A percentile compares a stretch with the other conserved stretches of the same genome.
Evolutionary conservation across 2,329 filamentous ascomycete genomes (phyloP).

Genomic region (Nannizziopsis arthrosporioides): DNA sequence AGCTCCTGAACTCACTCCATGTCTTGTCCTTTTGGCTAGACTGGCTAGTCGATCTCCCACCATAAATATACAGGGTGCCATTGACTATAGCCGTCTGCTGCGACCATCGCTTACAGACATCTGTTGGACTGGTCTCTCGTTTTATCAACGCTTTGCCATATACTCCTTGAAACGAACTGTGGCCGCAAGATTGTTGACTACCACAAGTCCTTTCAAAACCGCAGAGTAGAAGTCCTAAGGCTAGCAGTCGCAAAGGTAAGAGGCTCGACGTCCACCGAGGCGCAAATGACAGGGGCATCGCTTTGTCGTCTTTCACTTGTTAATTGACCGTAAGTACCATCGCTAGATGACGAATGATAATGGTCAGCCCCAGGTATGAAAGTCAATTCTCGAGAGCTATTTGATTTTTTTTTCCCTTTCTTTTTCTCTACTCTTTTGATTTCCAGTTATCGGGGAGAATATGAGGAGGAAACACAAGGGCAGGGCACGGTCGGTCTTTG

Average conservation of each 20-base stretch:
- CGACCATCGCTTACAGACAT: constrained; percentile 54
- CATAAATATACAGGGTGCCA: constrained; percentile 65
- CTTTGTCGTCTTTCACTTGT: too few relatives aligned
- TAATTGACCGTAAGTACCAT: too few relatives aligned
- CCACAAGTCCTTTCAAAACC: constrained; percentile 16
- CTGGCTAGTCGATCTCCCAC: constrained; percentile 52
- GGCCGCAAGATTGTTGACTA: neutral
- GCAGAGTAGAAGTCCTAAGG: constrained; percentile 16
- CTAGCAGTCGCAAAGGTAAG: neutral
- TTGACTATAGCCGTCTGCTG: constrained; percentile 59
- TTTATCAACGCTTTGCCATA: constrained; percentile 10
- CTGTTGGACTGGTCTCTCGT: constrained; percentile 37
- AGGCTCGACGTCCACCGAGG: neutral
- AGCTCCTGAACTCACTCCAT: constrained; percentile 50
- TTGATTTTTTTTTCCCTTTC: neutral
- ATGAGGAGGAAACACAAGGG: neutral
- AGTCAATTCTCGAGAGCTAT: neutral
- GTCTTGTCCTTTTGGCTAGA: constrained; percentile 49
- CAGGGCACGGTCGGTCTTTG: constrained; percentile 2
- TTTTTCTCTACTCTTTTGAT: too few relatives aligned
- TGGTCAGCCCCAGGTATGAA: neutral
- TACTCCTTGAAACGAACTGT: neutral
- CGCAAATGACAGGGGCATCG: too few relatives aligned
- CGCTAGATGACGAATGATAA: neutral
- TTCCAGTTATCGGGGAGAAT: too few relatives aligned